phyloP scores from a whole-genome alignment of 73 alveolate genomes.

The Tetrahymena thermophila region DNA sequence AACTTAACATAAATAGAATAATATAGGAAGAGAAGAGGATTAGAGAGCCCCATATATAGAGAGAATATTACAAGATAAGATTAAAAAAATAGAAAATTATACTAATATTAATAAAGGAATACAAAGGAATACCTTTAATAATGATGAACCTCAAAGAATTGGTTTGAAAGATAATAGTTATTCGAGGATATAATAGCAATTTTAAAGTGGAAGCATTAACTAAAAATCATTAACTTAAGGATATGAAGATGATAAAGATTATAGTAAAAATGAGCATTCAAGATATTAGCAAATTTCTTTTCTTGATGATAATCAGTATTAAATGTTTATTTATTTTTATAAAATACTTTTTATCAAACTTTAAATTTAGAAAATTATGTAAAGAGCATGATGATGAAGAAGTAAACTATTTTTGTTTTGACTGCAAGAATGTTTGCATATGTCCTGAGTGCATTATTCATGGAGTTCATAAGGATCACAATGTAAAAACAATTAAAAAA shows the following conservation, averaged over 20 bases:
- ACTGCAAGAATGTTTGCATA: conserved; percentile 18
- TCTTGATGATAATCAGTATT: not conserved
- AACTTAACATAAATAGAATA: not conserved
- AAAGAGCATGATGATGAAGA: conserved; percentile 39
- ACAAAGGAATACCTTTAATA: not conserved
- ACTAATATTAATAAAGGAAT: not conserved
- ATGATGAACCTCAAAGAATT: not conserved
- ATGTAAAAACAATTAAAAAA: conserved; percentile 37
- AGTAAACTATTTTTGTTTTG: conserved; percentile 34
- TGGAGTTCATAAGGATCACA: conserved; percentile 38
- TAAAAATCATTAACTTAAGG: not conserved
- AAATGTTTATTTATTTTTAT: not conserved
- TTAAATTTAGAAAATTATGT: not conserved
- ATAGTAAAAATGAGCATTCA: not conserved
- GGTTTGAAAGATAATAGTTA: not conserved
- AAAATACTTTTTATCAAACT: not conserved
- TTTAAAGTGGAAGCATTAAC: not conserved
- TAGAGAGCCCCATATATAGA: not conserved
- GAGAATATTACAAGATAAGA: not conserved
- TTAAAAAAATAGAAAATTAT: not conserved
- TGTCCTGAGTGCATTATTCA: conserved; percentile 41
- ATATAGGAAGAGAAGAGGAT: not conserved
- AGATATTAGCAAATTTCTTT: not conserved
- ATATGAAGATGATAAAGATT: not conserved
- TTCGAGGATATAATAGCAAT: not conserved